Percentiles rank a stretch among this genome's conserved stretches.
phyloP scores from a whole-genome alignment of 2,329 filamentous ascomycete species.

The Alternaria ventricosa region DNA sequence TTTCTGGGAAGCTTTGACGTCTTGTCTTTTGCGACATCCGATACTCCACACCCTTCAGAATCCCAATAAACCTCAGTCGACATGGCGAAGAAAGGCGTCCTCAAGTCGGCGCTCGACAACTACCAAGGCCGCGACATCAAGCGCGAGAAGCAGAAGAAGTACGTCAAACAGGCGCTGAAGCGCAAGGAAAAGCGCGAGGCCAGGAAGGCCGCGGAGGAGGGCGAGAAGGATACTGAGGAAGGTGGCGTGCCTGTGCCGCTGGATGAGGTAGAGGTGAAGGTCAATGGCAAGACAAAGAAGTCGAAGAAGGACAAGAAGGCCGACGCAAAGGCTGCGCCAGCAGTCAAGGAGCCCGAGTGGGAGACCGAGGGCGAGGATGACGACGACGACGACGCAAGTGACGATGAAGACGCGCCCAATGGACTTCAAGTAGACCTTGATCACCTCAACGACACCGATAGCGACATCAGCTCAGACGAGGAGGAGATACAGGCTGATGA shows the following conservation, averaged over 20 bases:
- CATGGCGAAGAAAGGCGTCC: slow-evolving; percentile 57
- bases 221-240: slow-evolving; percentile 28
- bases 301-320: slow-evolving; percentile 42
- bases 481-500: slow-evolving; percentile 37
- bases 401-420: slow-evolving; percentile 40
- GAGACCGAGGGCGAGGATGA: slow-evolving; percentile 45
- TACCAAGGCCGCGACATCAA: slow-evolving; percentile 71
- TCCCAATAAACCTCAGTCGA: background rate
- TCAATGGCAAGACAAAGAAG: slow-evolving; percentile 41
- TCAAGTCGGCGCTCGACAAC: slow-evolving; percentile 64
- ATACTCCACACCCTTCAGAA: background rate
- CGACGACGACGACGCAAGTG: slow-evolving; percentile 47
- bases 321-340: slow-evolving; percentile 37
- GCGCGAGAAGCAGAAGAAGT: slow-evolving; percentile 66
- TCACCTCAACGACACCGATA: slow-evolving; percentile 50
- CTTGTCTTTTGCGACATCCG: slow-evolving; percentile 6
- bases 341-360: slow-evolving; percentile 37
- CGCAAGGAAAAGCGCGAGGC: slow-evolving; percentile 11
- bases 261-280: slow-evolving; percentile 37
- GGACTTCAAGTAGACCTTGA: slow-evolving; percentile 35
- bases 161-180: slow-evolving; percentile 17
- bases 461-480: slow-evolving; percentile 48
- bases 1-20: slow-evolving; percentile 36
- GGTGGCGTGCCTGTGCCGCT: slow-evolving; percentile 38
- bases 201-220: slow-evolving; percentile 15